A percentile compares a stretch with the other conserved stretches of the same genome.
phyloP scores from a whole-genome alignment of 2,329 filamentous ascomycete genomes.

The Pestalotiopsis sp. region DNA sequence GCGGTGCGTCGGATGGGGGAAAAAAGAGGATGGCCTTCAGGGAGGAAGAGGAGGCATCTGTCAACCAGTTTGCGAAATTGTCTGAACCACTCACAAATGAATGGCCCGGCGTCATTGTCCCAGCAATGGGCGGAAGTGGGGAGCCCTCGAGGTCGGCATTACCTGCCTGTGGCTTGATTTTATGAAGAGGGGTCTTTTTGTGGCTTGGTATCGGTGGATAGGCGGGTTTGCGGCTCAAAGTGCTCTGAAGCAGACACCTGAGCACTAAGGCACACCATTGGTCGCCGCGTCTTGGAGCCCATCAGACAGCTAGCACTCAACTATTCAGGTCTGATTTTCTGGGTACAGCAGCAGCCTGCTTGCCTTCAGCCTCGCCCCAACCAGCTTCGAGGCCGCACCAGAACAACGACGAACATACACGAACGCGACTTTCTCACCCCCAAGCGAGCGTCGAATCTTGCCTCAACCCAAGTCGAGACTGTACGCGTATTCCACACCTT shows the following conservation, averaged over 20 bases:
- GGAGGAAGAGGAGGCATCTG: not conserved
- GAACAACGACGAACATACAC: not conserved
- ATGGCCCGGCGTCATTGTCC: constrained; percentile 7
- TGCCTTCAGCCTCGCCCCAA: not conserved
- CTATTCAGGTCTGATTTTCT: not conserved
- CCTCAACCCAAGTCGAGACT: not conserved
- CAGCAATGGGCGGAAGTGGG: not conserved
- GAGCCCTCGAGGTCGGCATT: not conserved
- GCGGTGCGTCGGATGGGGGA: not conserved
- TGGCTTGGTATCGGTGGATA: constrained; percentile 3
- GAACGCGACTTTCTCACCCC: not conserved
- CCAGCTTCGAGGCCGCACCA: not conserved
- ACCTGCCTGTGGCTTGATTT: not conserved
- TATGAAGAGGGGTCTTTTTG: constrained; percentile 5
- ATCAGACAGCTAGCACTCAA: not conserved
- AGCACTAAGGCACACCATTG: not conserved
- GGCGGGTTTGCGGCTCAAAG: not conserved
- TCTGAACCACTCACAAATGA: constrained; percentile 5
- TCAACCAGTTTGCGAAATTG: constrained; percentile 4
- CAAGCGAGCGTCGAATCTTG: not conserved
- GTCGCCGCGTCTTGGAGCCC: not conserved
- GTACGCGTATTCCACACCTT: not conserved
- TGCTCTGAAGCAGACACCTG: not conserved
- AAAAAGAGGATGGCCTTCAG: not conserved
- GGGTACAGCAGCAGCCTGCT: not conserved